Percentiles rank a stretch among this genome's conserved stretches.
Evolutionary conservation across 164 flowering plant genomes (phyloP).

Genomic region (Tetracentron sinense): DNA sequence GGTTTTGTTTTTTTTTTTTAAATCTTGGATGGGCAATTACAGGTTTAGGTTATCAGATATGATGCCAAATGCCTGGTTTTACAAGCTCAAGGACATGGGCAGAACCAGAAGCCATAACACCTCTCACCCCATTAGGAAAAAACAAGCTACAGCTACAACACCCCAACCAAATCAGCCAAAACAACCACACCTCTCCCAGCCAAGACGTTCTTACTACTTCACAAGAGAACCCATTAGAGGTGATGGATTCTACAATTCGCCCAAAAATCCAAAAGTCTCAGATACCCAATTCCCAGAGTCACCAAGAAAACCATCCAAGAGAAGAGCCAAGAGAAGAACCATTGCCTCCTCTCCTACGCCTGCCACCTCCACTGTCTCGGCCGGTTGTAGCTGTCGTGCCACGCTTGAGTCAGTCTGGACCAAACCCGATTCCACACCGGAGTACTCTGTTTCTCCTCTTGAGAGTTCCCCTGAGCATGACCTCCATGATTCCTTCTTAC

Average conservation of each 20-base stretch:
- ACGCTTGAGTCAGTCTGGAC: conserved; percentile 20
- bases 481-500: conserved; percentile 2
- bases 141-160: conserved; percentile 14
- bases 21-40: conserved; percentile 81
- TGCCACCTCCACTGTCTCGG: conserved; percentile 28
- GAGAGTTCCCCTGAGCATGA: conserved; percentile 21
- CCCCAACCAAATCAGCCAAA: conserved; percentile 10
- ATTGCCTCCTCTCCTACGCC: conserved; percentile 29
- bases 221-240: conserved; percentile 28
- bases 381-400: conserved; percentile 26
- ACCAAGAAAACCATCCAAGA: conserved; percentile 34
- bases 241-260: conserved; percentile 19
- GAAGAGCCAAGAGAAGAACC: conserved; percentile 23
- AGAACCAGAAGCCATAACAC: conserved; percentile 26
- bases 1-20: conserved; percentile 2
- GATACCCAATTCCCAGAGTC: conserved; percentile 32
- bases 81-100: conserved; percentile 68
- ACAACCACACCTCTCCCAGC: conserved; percentile 21
- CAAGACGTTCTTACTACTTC: conserved; percentile 58
- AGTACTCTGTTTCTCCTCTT: conserved; percentile 17
- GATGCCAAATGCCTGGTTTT: conserved; percentile 89
- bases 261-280: conserved; percentile 20
- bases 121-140: conserved; percentile 21
- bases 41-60: conserved; percentile 71
- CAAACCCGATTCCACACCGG: conserved; percentile 12